Evolutionary conservation across 306 rosid species (phyloP).

Genomic region (Luffa aegyptiaca): DNA sequence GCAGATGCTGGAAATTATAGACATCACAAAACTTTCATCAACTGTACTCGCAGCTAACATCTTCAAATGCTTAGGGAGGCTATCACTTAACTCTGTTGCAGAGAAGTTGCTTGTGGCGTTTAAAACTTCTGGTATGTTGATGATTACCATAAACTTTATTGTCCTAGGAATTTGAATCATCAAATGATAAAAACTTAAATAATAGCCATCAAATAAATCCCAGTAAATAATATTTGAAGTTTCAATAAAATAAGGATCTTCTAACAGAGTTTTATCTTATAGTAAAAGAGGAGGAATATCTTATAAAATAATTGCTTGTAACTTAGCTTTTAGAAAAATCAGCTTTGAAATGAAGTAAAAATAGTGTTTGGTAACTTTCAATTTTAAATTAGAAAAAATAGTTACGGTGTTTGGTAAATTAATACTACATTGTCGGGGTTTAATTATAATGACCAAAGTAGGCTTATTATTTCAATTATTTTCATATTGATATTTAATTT

Average conservation of each 20-base stretch:
- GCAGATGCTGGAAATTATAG: constrained; percentile 47
- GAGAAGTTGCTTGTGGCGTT: constrained; percentile 55
- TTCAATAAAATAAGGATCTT: not conserved
- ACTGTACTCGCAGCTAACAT: constrained; percentile 23
- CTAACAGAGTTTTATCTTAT: not conserved
- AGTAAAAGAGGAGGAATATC: not conserved
- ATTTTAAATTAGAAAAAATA: too few species aligned
- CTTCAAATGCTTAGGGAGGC: constrained; percentile 67
- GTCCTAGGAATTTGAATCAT: not conserved
- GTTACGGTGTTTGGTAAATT: too few species aligned
- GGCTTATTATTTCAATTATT: too few species aligned
- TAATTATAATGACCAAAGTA: too few species aligned
- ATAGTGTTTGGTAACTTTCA: too few species aligned
- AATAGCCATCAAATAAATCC: not conserved
- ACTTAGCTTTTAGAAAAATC: too few species aligned
- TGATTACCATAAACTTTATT: not conserved
- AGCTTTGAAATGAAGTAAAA: too few species aligned
- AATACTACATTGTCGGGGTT: too few species aligned
- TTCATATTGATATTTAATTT: too few species aligned
- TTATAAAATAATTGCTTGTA: too few species aligned
- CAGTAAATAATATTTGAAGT: not conserved
- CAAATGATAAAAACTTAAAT: not conserved
- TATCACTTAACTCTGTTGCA: constrained; percentile 38
- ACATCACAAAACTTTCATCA: constrained; percentile 43
- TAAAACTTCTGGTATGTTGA: constrained; percentile 43